Evolutionary conservation across 2,329 filamentous ascomycete genomes (phyloP), one percentile per base, ranked within the genome.

Genomic region (Claviceps lovelessii): DNA sequence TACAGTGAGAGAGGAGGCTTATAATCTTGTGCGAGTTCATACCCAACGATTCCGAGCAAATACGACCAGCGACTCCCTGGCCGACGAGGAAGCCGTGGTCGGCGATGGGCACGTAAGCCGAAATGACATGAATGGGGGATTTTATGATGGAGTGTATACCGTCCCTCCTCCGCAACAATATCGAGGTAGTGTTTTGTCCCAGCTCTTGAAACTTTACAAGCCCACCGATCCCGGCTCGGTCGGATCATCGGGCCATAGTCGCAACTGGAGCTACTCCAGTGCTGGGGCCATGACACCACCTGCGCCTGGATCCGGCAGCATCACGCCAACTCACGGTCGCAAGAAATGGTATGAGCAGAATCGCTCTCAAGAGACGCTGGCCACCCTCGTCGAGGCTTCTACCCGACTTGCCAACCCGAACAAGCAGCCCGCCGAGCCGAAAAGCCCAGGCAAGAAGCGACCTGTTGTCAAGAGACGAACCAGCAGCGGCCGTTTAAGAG

Each of bases 261-360:
- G 61, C 35, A 62, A 59, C 48, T 58, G 60, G 52, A 63, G 62
- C 45, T 59, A 57, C 29, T 67, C 65, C 31, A 65, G 65, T 2
- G 60, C 64, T 46, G 62, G 61, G 29, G 63, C 57, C 11, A 4
- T 41, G 3, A 66, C 63, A 5, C 71, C 70, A 1, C 66, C 69
- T 13, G 66, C 64, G 23, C 68, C 69, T 1, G 61, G 56, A 4
- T 67, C 65, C 2, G 74, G 73, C 5, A 65, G 68, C 1, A 64
- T 67, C 2, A 76, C 73, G 4, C 73, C 73, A 6, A 73, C 62
- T 42, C 46, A 73, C 4, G 72, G 62, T 33, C 66, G 68, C 47
- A 68, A 65, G 57, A 76, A 76, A 55, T 76, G 74, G 74, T 76
- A 76, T 60, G 71, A 75, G 51, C 69, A 73, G 60, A 72, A 73